A percentile compares a stretch with the other conserved stretches of the same genome.
These are phyloP conservation scores for Blastocystis sp. DNA, from an alignment of 352 stramenopile species.

Conservation along the genomic window DNA sequence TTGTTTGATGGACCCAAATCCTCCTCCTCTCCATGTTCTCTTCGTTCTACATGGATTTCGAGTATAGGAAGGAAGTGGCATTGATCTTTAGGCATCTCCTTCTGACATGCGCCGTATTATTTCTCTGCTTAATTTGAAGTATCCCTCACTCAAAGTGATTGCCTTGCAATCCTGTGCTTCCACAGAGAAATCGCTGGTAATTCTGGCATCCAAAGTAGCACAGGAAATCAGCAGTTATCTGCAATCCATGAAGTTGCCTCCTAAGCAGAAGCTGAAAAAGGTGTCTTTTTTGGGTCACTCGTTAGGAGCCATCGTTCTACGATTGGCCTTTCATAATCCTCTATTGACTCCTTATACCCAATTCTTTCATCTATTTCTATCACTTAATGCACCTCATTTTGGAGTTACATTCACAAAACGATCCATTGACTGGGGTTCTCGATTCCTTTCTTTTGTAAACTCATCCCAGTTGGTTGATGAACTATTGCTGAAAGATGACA, in stretches of 20 bases:
- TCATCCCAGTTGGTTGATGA: conserved; percentile 17
- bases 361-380: conserved; percentile 20
- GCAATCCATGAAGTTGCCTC: neutral
- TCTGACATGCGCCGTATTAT: neutral
- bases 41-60: conserved; percentile 46
- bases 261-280: neutral
- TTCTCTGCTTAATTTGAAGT: neutral
- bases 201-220: neutral
- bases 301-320: neutral
- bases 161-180: neutral
- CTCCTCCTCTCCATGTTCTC: neutral
- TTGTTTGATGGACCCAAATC: neutral
- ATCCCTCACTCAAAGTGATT: neutral
- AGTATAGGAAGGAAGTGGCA: neutral
- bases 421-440: conserved; percentile 18
- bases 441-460: neutral
- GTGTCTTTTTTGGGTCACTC: conserved; percentile 48
- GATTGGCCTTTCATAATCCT: neutral
- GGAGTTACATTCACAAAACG: neutral
- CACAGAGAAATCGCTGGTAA: neutral
- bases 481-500: conserved; percentile 33
- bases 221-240: conserved; percentile 6
- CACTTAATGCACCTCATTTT: conserved; percentile 10
- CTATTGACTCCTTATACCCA: conserved; percentile 1
- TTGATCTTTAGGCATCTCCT: neutral